Conservation (phyloP, 2,329 filamentous ascomycete species). For the Talaromyces funiculosus region DNA sequence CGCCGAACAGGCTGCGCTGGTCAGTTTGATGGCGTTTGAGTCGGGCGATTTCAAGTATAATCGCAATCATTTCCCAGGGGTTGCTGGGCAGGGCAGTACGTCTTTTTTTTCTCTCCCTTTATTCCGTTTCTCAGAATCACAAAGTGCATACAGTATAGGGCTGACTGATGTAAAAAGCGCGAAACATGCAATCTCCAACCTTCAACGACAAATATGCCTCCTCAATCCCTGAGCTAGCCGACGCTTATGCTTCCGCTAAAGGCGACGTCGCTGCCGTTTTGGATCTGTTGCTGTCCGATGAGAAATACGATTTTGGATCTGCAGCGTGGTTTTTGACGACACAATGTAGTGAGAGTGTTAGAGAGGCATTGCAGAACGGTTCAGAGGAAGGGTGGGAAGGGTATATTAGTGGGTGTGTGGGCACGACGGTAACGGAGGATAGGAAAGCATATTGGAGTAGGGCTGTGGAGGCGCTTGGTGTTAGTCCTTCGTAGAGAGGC, state of each 20-base stretch:
- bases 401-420: conserved; percentile 53
- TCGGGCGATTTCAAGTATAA: conserved; percentile 65
- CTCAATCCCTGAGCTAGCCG: conserved; percentile 41
- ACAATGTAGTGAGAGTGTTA: conserved; percentile 46
- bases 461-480: conserved; percentile 35
- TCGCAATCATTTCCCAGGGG: conserved; percentile 60
- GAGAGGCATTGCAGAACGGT: conserved; percentile 42
- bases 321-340: conserved; percentile 58
- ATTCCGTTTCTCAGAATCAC: background rate
- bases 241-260: conserved; percentile 26
- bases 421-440: conserved; percentile 43
- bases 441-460: conserved; percentile 47
- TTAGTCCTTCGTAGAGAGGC: background rate
- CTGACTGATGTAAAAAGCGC: conserved; percentile 32
- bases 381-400: conserved; percentile 46
- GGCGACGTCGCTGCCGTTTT: conserved; percentile 43
- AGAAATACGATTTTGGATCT: conserved; percentile 51
- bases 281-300: conserved; percentile 44
- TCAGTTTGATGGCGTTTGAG: conserved; percentile 69
- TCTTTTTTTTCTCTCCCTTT: conserved; percentile 9
- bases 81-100: conserved; percentile 61
- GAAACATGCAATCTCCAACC: conserved; percentile 57
- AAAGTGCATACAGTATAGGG: background rate
- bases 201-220: conserved; percentile 54
- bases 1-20: conserved; percentile 62